Percentiles rank a stretch among this genome's conserved stretches.
Evolutionary conservation across 2,329 filamentous ascomycete species (phyloP).

Genomic region (Epichloe baconii): DNA sequence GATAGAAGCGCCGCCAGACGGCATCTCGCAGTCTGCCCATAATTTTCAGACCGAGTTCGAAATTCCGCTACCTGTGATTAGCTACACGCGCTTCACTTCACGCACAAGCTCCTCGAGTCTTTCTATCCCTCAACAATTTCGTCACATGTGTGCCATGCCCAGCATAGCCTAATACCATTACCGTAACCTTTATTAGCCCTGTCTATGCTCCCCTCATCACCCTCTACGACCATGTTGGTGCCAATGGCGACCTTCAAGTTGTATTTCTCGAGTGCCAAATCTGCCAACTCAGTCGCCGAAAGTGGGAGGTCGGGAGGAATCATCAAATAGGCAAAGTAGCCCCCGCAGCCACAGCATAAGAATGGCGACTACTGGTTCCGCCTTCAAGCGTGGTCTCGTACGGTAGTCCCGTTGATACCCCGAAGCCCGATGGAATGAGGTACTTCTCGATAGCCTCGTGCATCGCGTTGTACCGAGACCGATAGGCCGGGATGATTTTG

Average conservation of each 20-base stretch:
- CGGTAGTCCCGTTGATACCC: constrained; percentile 6
- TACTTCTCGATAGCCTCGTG: constrained; percentile 7
- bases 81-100: not conserved
- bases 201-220: constrained; percentile 32
- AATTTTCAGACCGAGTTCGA: not conserved
- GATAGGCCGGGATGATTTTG: constrained; percentile 10
- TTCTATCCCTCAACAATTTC: constrained; percentile 51
- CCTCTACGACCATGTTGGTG: constrained; percentile 53
- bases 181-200: constrained; percentile 36
- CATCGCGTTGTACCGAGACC: constrained; percentile 9
- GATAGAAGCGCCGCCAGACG: too few species aligned
- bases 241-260: constrained; percentile 57
- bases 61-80: not conserved
- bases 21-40: not conserved
- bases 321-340: not conserved
- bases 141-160: constrained; percentile 57
- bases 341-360: not conserved
- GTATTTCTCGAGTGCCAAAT: constrained; percentile 42
- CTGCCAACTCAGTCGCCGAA: not conserved
- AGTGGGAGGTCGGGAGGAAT: not conserved
- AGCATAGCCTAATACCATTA: constrained; percentile 51
- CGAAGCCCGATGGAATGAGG: constrained; percentile 10
- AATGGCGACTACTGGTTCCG: not conserved
- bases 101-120: constrained; percentile 32
- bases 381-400: constrained; percentile 3